A percentile compares a stretch with the other conserved stretches of the same genome.
Evolutionary conservation across 208 protist genomes (phyloP).

Genomic region (Phytomonas serpens): DNA sequence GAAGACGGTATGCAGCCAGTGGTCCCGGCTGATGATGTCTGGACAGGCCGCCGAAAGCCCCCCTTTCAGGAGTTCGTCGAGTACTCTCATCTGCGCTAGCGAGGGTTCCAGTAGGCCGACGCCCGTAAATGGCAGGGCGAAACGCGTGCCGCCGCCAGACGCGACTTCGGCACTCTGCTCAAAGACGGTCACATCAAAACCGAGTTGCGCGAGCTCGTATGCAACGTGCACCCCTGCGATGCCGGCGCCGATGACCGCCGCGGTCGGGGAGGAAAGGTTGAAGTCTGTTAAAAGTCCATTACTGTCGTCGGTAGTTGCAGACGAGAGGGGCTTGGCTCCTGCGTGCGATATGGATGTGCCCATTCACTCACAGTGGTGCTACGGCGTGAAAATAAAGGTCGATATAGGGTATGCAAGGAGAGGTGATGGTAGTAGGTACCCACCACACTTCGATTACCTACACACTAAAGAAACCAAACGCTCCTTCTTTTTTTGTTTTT

Average conservation of each 20-base stretch:
- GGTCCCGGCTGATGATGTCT: conserved; percentile 41
- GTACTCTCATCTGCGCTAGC: conserved; percentile 25
- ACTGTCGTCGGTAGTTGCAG: background rate
- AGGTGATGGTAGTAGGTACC: background rate
- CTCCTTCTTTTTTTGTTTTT: background rate
- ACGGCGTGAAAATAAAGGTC: no score
- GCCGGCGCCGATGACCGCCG: conserved; percentile 76
- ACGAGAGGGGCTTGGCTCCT: background rate
- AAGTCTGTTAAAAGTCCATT: conserved; percentile 2
- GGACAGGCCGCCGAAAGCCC: conserved; percentile 38
- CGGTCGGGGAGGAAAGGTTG: conserved; percentile 30
- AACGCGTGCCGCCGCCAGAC: conserved; percentile 43
- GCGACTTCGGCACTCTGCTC: conserved; percentile 35
- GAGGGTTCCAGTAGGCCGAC: conserved; percentile 62
- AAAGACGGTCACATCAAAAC: conserved; percentile 80
- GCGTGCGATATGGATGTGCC: background rate
- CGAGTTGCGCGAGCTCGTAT: conserved; percentile 73
- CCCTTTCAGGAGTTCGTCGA: conserved; percentile 31
- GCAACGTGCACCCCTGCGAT: conserved; percentile 80
- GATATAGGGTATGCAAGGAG: no score
- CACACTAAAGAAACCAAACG: background rate
- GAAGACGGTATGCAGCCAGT: conserved; percentile 51
- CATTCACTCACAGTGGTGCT: background rate
- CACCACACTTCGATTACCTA: background rate
- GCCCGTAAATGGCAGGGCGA: conserved; percentile 61